phyloP scores from a whole-genome alignment of 2,329 filamentous ascomycete species.

The Tothia fuscella region DNA sequence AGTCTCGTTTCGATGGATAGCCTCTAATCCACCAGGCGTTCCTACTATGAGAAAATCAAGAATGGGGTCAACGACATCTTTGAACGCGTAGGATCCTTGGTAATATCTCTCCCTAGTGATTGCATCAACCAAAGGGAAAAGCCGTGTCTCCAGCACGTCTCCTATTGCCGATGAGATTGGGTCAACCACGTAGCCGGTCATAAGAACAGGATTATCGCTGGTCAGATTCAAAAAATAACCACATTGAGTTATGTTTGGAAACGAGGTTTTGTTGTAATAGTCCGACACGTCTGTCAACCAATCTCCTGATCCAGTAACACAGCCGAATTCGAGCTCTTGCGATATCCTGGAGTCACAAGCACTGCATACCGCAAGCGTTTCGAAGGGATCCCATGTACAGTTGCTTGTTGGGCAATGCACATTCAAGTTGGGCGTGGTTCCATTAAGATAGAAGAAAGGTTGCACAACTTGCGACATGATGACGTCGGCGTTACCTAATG shows the following conservation, averaged over 20 bases:
- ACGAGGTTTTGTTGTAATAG: neutral
- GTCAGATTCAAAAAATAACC: slow-evolving; percentile 11
- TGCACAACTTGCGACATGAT: neutral
- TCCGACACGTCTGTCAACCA: slow-evolving; percentile 3
- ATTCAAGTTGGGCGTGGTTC: neutral
- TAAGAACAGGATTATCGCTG: neutral
- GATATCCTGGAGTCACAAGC: slow-evolving; percentile 1
- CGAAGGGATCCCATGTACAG: slow-evolving; percentile 9
- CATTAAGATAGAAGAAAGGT: neutral
- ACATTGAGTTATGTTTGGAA: slow-evolving; percentile 4
- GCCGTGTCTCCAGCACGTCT: slow-evolving; percentile 1
- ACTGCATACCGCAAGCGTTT: slow-evolving; percentile 11
- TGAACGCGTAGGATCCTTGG: slow-evolving; percentile 8
- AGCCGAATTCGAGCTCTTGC: neutral
- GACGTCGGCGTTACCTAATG: neutral
- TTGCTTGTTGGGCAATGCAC: slow-evolving; percentile 10
- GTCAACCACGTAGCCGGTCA: slow-evolving; percentile 10
- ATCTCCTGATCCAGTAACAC: slow-evolving; percentile 2
- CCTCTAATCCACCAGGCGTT: neutral
- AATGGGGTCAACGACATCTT: slow-evolving; percentile 9
- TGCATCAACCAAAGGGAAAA: slow-evolving; percentile 6
- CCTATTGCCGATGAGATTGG: neutral
- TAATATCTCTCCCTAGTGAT: neutral
- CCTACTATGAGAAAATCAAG: slow-evolving; percentile 8
- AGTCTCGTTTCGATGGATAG: slow-evolving; percentile 5